A percentile compares a stretch with the other conserved stretches of the same genome.
Conservation (phyloP, 1,284 basidiomycete genomes). For the Abortiporus biennis region DNA sequence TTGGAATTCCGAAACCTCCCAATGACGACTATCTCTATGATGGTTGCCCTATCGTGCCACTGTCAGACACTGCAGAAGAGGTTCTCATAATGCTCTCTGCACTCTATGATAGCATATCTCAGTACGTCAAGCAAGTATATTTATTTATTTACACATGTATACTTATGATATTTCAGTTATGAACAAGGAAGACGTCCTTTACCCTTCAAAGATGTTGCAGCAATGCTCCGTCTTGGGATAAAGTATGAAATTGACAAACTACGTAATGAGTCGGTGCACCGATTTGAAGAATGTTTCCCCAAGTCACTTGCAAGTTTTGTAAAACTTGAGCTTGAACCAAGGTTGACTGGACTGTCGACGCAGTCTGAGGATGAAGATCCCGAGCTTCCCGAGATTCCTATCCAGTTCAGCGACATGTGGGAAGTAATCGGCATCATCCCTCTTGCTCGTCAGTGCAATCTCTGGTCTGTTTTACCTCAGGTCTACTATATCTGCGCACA, state of each 20-base stretch:
- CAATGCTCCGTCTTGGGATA: not conserved
- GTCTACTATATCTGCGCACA: too few species aligned
- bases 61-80: slow-evolving; percentile 5
- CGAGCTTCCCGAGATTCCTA: too few species aligned
- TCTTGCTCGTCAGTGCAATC: too few species aligned
- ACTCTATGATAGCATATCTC: not conserved
- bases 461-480: too few species aligned
- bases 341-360: too few species aligned
- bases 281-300: not conserved
- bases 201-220: not conserved
- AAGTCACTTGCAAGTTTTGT: not conserved
- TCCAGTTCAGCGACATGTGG: too few species aligned
- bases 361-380: too few species aligned
- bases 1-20: slow-evolving; percentile 4
- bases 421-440: too few species aligned
- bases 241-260: not conserved
- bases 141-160: not conserved
- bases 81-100: not conserved
- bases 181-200: not conserved
- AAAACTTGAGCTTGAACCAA: too few species aligned
- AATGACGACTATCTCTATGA: slow-evolving; percentile 1
- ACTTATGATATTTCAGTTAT: not conserved
- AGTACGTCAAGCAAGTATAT: not conserved
- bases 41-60: slow-evolving; percentile 6
- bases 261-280: not conserved